Evolutionary conservation across 352 stramenopile genomes (phyloP).

Genomic region (Phytophthora capsici): DNA sequence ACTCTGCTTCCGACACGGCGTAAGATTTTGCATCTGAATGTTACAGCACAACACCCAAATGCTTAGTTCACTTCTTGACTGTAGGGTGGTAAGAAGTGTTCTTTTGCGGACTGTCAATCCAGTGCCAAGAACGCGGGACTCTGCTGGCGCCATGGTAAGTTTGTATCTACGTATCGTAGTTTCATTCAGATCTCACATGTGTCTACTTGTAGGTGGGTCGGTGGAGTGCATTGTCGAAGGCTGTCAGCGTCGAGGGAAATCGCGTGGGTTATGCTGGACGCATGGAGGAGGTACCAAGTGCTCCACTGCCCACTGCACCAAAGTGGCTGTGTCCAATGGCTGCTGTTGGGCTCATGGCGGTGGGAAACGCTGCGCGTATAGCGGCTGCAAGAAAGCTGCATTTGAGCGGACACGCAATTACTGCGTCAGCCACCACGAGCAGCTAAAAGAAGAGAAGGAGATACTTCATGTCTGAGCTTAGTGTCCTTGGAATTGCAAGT

Average conservation of each 20-base stretch:
- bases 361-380: slow-evolving; percentile 43
- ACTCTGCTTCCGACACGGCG: slow-evolving; percentile 55
- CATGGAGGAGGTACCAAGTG: slow-evolving; percentile 56
- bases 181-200: neutral
- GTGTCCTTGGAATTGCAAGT: neutral
- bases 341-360: slow-evolving; percentile 52
- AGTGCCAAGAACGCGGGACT: slow-evolving; percentile 40
- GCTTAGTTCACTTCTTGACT: neutral
- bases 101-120: slow-evolving; percentile 30
- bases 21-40: slow-evolving; percentile 12
- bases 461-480: neutral
- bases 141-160: slow-evolving; percentile 23
- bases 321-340: slow-evolving; percentile 47
- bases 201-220: slow-evolving; percentile 39
- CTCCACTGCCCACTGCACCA: slow-evolving; percentile 30
- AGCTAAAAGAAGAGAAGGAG: slow-evolving; percentile 12
- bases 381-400: slow-evolving; percentile 39
- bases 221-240: slow-evolving; percentile 41
- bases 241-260: slow-evolving; percentile 52
- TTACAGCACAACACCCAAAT: neutral
- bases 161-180: neutral
- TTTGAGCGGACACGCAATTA: slow-evolving; percentile 53
- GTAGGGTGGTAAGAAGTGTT: slow-evolving; percentile 51
- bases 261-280: slow-evolving; percentile 50
- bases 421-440: slow-evolving; percentile 41